phyloP scores from a whole-genome alignment of 768 basidiomycete genomes.

The Mycena chlorophos region DNA sequence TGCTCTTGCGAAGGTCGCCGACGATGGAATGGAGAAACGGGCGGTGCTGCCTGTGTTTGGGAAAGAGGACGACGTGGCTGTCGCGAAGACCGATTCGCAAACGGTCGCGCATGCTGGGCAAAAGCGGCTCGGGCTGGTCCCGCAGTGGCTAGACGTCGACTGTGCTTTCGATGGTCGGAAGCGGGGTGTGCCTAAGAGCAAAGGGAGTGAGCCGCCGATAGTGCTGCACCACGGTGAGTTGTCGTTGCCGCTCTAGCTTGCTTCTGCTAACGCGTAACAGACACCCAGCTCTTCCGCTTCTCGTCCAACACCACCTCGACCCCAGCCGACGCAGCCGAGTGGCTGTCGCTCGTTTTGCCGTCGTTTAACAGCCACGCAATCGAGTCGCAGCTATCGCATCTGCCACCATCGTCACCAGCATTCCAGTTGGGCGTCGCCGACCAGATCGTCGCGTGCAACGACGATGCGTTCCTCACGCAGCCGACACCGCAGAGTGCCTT shows the following conservation, averaged over 20 bases:
- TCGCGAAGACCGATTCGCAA: too few species aligned
- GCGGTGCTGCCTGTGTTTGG: too few species aligned
- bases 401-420: slow-evolving; percentile 33
- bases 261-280: not conserved
- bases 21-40: too few species aligned
- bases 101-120: too few species aligned
- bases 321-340: not conserved
- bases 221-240: slow-evolving; percentile 27
- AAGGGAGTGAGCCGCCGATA: slow-evolving; percentile 26
- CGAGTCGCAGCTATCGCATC: slow-evolving; percentile 34
- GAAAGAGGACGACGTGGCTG: too few species aligned
- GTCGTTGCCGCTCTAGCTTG: not conserved
- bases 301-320: slow-evolving; percentile 9
- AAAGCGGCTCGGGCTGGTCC: slow-evolving; percentile 37
- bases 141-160: slow-evolving; percentile 40
- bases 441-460: slow-evolving; percentile 30
- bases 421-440: slow-evolving; percentile 33
- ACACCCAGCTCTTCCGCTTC: slow-evolving; percentile 21
- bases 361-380: slow-evolving; percentile 40
- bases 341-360: slow-evolving; percentile 18
- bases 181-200: slow-evolving; percentile 9
- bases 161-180: slow-evolving; percentile 21
- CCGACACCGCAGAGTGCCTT: slow-evolving; percentile 32
- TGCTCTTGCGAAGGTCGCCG: not conserved
- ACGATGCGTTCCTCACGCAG: slow-evolving; percentile 40